Evolutionary conservation across 192 early-diverging fungal species (phyloP).

Genomic region (Lunasporangiospora selenospora): DNA sequence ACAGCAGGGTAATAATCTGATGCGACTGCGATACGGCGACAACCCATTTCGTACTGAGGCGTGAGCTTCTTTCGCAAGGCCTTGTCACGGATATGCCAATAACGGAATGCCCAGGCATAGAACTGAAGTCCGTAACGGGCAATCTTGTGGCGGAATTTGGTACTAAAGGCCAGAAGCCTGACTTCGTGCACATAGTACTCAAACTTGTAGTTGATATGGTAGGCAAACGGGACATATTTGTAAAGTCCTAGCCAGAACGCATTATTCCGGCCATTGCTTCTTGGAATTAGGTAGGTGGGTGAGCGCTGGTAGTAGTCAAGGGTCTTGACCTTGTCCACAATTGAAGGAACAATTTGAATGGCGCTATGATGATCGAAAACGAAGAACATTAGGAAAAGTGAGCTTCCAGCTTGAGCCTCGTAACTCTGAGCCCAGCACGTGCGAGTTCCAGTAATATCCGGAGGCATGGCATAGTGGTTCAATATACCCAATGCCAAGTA

Average conservation of each 20-base stretch:
- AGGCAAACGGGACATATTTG: slow-evolving; percentile 34
- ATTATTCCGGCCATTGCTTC: slow-evolving; percentile 17
- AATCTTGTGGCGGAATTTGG: background rate
- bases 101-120: slow-evolving; percentile 5
- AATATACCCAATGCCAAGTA: too few species aligned
- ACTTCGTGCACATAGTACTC: background rate
- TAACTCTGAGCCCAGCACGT: too few species aligned
- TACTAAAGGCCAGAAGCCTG: background rate
- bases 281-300: slow-evolving; percentile 38
- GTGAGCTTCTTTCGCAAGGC: slow-evolving; percentile 26
- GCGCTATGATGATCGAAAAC: too few species aligned
- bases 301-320: slow-evolving; percentile 51
- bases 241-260: slow-evolving; percentile 23
- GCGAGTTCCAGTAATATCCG: too few species aligned
- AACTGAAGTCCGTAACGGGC: background rate
- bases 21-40: slow-evolving; percentile 26
- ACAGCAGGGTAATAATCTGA: slow-evolving; percentile 29
- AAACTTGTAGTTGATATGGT: background rate
- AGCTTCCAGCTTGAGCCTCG: too few species aligned
- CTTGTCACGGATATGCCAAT: slow-evolving; percentile 4
- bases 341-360: slow-evolving; percentile 48
- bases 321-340: slow-evolving; percentile 32
- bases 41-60: slow-evolving; percentile 46
- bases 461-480: too few species aligned
- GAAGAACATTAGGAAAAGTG: too few species aligned